These are phyloP conservation scores for Hortiboletus campestris DNA, from an alignment of 768 basidiomycete species.

Conservation along the genomic window DNA sequence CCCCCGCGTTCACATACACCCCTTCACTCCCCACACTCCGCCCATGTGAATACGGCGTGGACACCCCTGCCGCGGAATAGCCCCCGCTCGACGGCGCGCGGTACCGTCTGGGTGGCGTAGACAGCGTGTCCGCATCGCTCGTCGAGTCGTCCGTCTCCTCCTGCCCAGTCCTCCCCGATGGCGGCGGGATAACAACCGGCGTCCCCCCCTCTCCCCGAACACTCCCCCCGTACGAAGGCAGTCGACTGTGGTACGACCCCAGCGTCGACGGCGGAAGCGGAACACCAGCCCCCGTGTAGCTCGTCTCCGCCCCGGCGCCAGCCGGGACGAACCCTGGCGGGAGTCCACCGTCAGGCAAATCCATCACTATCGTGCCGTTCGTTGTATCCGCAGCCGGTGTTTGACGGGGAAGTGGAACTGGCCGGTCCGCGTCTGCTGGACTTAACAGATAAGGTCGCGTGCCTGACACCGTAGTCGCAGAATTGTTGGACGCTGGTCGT, in stretches of 20 bases:
- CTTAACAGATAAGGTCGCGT: constrained; percentile 35
- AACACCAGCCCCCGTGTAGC: constrained; percentile 27
- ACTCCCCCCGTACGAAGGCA: constrained; percentile 18
- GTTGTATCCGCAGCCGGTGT: constrained; percentile 2
- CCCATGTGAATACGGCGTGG: constrained; percentile 23
- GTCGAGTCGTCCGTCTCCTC: constrained; percentile 31
- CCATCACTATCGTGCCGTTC: constrained; percentile 23
- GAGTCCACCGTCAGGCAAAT: constrained; percentile 26
- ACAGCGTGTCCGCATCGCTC: constrained; percentile 35
- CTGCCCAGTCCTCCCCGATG: constrained; percentile 13
- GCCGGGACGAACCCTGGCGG: constrained; percentile 39
- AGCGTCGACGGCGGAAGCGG: constrained; percentile 32
- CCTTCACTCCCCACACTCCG: constrained; percentile 12
- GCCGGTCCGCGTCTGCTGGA: constrained; percentile 40
- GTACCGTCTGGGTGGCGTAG: constrained; percentile 32
- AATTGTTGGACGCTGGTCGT: constrained; percentile 38
- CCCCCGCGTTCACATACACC: constrained; percentile 16
- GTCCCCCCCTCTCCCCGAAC: not conserved
- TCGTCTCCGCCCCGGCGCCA: constrained; percentile 18
- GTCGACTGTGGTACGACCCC: constrained; percentile 24
- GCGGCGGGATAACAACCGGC: constrained; percentile 31
- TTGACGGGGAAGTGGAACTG: constrained; percentile 30
- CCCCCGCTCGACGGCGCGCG: constrained; percentile 17
- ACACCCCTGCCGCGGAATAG: constrained; percentile 13
- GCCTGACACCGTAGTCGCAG: constrained; percentile 24